Evolutionary conservation across 768 basidiomycete species (phyloP).

Genomic region (Pisolithus microcarpus): DNA sequence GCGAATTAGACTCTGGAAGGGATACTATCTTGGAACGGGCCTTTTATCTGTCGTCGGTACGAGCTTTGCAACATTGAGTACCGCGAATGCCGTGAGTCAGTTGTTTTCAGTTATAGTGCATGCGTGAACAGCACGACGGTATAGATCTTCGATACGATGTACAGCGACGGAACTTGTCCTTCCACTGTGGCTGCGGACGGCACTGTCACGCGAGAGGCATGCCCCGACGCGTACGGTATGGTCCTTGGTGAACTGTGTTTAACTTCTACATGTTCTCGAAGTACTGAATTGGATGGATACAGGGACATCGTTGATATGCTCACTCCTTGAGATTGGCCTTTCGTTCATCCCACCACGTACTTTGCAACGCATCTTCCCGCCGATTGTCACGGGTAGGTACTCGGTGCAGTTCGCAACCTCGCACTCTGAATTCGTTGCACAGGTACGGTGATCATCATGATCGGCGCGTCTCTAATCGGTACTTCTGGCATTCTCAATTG

Average conservation of each 20-base stretch:
- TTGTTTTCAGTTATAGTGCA: not conserved
- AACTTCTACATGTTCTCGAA: not conserved
- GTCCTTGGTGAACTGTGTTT: constrained; percentile 46
- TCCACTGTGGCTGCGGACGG: constrained; percentile 52
- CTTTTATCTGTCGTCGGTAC: constrained; percentile 77
- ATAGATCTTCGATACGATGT: constrained; percentile 71
- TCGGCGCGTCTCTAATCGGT: constrained; percentile 73
- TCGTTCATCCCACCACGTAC: constrained; percentile 64
- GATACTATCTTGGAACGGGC: constrained; percentile 74
- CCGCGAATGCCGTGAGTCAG: constrained; percentile 53
- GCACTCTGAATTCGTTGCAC: not conserved
- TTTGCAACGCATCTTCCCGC: constrained; percentile 67
- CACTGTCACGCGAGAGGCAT: constrained; percentile 47
- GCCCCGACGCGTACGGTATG: constrained; percentile 77
- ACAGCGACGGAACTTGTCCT: constrained; percentile 72
- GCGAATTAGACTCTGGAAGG: constrained; percentile 48
- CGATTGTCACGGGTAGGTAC: constrained; percentile 60
- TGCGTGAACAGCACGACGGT: not conserved
- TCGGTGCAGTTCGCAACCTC: not conserved
- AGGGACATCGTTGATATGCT: constrained; percentile 74
- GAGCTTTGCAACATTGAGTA: constrained; percentile 71
- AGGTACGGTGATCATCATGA: constrained; percentile 76
- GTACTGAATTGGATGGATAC: not conserved
- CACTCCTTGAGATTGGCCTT: constrained; percentile 73
- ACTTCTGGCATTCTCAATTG: constrained; percentile 70